Percentiles rank a stretch among this genome's conserved stretches.
These are phyloP conservation scores for Solanum appendiculatum DNA, from an alignment of 257 asterid genomes.

Conservation along the genomic window DNA sequence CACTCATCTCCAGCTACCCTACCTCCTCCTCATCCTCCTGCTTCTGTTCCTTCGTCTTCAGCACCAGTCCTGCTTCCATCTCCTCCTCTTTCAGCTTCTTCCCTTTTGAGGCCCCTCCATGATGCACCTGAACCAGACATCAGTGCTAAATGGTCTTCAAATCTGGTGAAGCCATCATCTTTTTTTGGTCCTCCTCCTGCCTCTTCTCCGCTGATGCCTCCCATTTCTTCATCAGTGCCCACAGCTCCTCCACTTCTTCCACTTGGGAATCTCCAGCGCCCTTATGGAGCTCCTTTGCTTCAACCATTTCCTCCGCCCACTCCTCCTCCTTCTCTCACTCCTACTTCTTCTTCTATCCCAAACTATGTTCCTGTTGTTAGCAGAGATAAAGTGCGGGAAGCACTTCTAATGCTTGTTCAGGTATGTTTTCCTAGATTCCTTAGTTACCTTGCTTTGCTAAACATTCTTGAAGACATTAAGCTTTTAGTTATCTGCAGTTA, in stretches of 20 bases:
- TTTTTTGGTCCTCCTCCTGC: slow-evolving; percentile 65
- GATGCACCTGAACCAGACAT: slow-evolving; percentile 36
- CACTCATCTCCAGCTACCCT: slow-evolving; percentile 28
- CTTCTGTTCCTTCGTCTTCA: slow-evolving; percentile 27
- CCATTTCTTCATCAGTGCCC: slow-evolving; percentile 58
- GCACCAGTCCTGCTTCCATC: slow-evolving; percentile 41
- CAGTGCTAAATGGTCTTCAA: slow-evolving; percentile 36
- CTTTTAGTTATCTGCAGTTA: not conserved
- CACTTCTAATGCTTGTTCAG: slow-evolving; percentile 80
- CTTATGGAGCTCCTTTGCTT: slow-evolving; percentile 90
- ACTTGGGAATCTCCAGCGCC: slow-evolving; percentile 51
- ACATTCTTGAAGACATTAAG: not conserved
- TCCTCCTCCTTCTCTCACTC: slow-evolving; percentile 93
- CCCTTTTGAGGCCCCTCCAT: slow-evolving; percentile 47
- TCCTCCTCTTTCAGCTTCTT: slow-evolving; percentile 32
- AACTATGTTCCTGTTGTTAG: slow-evolving; percentile 44
- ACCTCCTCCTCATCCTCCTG: slow-evolving; percentile 37
- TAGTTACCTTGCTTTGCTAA: not conserved
- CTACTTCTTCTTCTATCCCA: slow-evolving; percentile 38
- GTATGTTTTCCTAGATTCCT: slow-evolving; percentile 19
- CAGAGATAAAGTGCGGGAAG: slow-evolving; percentile 82
- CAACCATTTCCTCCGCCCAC: slow-evolving; percentile 99
- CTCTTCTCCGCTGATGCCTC: slow-evolving; percentile 52
- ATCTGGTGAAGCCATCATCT: slow-evolving; percentile 81
- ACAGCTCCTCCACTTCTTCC: slow-evolving; percentile 75